phyloP scores from a whole-genome alignment of 169 alveolate species.

The Plasmodium billcollinsi region DNA sequence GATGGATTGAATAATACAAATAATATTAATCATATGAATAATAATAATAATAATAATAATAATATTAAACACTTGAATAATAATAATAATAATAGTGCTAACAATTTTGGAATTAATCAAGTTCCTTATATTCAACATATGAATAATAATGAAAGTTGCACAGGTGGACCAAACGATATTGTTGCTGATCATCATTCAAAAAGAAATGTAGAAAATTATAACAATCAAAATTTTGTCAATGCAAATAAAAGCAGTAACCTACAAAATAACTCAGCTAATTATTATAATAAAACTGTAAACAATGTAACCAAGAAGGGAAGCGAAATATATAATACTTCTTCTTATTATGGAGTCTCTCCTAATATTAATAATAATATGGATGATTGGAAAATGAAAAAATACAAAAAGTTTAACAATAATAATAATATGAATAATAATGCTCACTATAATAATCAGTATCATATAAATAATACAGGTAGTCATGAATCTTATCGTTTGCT shows the following conservation, averaged over 20 bases:
- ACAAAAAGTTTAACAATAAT: not conserved
- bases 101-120: not conserved
- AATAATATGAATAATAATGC: not conserved
- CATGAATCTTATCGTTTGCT: constrained; percentile 2
- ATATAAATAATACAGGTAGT: not conserved
- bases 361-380: constrained; percentile 2
- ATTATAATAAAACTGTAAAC: not conserved
- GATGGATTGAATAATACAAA: not conserved
- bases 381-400: constrained; percentile 21
- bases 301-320: not conserved
- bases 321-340: not conserved
- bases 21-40: not conserved
- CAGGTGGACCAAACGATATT: not conserved
- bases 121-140: not conserved
- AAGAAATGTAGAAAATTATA: constrained; percentile 1
- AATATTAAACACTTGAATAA: not conserved
- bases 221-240: not conserved
- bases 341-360: not conserved
- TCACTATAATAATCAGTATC: too few species aligned
- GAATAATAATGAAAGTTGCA: not conserved
- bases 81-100: not conserved
- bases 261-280: not conserved
- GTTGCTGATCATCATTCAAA: constrained; percentile 1
- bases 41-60: constrained; percentile 3
- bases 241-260: not conserved